Evolutionary conservation across 164 flowering plant species (phyloP), one percentile per base, ranked within the genome.

Genomic region (Stephania yunnanensis): DNA sequence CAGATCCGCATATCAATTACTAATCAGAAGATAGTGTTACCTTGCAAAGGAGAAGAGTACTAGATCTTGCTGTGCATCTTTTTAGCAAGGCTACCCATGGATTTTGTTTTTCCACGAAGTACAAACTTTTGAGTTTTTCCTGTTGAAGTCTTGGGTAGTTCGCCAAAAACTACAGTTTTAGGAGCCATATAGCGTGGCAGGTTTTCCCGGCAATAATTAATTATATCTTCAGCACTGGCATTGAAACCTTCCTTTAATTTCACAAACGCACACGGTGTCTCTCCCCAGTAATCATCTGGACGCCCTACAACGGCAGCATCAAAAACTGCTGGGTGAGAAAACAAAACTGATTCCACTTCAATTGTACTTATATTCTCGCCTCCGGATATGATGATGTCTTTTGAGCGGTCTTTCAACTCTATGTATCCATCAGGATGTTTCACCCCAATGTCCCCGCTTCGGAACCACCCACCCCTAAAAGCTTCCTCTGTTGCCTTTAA

Each of bases 111-210:
- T 72, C 84, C 82, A 76, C 86, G 86, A 7, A 92, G 90, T 45
- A 85, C 69, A 79, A 85, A 90, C 69, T 92, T 92, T 42, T 88
- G 94, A 7, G 84, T 81, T 80, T 90, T 92, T 22, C 97, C 97
- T 0, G 90, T 85, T 0, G 88, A 88, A 72, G 85, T 92, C 46
- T 78, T 73, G 1, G 92, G 92, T 71, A 90, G 69, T 55, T 86
- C 90, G 19, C 79, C 89, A 69, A 91, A 89, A 36, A 87, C 66
- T 0, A 91, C 81, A 9, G 80, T 74, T 12, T 74, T 66, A 7
- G 96, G 96, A 29, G 82, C 86, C 96, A 90, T 91, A 70, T 81
- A 77, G 68, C 72, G 71, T 0, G 91, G 89, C 84, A 91, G 81
- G 7, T 25, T 76, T n/a, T 77, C 78, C 15, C 76, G 76, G 66